Percentiles rank a stretch among this genome's conserved stretches.
Conservation (phyloP, 495 filamentous ascomycete genomes). For the Neurospora sp. region DNA sequence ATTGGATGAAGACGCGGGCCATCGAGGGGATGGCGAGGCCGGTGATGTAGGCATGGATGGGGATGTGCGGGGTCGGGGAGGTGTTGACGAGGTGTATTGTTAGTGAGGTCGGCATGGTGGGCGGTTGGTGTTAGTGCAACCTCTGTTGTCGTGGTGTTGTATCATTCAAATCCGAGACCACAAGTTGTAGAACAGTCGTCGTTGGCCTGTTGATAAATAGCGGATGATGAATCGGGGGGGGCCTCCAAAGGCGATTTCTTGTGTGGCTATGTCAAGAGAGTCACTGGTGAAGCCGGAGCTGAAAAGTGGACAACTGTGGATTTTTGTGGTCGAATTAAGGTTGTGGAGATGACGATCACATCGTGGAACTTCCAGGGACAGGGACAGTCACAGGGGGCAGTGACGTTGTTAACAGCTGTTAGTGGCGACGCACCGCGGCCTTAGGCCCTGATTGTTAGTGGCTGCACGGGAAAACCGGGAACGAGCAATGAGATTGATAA, state of each 20-base stretch:
- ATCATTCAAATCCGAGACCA: background rate
- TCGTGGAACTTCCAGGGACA: background rate
- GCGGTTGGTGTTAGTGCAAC: background rate
- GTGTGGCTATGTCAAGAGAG: background rate
- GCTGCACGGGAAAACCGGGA: background rate
- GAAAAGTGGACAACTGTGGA: background rate
- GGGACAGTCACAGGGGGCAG: background rate
- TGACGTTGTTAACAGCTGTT: background rate
- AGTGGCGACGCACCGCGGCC: background rate
- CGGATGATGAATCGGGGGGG: background rate
- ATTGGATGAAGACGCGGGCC: slow-evolving; percentile 25
- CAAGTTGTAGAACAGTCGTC: background rate
- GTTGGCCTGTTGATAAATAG: background rate
- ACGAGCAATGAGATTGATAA: background rate
- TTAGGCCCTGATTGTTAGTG: background rate
- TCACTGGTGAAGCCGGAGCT: background rate
- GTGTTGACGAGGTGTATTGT: slow-evolving; percentile 28
- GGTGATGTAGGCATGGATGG: slow-evolving; percentile 32
- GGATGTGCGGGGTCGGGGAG: slow-evolving; percentile 14
- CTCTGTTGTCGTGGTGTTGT: background rate
- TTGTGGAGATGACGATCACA: background rate
- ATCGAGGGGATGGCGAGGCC: slow-evolving; percentile 29
- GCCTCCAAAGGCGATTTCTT: background rate
- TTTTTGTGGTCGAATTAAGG: background rate
- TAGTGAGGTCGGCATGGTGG: slow-evolving; percentile 30